These are phyloP conservation scores for Sphagnum magellanicum DNA, from an alignment of 228 moss, liverwort and hornwort species.

Conservation along the genomic window DNA sequence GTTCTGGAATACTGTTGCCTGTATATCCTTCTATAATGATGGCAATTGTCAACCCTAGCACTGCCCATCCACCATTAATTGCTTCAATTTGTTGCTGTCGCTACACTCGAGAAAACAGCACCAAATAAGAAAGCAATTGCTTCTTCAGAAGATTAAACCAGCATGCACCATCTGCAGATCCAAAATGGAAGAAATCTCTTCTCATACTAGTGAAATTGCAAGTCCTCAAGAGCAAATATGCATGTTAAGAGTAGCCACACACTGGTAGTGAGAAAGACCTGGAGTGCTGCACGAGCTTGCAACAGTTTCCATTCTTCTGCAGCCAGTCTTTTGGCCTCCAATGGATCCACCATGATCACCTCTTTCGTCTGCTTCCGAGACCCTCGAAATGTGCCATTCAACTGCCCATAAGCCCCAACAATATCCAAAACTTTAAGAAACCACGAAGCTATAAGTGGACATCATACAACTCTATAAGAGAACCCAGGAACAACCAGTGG, in stretches of 20 bases:
- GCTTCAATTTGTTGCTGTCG: conserved; percentile 69
- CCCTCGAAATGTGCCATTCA: conserved; percentile 39
- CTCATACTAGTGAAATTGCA: neutral
- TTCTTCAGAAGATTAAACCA: neutral
- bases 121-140: neutral
- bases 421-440: neutral
- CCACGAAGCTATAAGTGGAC: too few relatives aligned
- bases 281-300: conserved; percentile 50
- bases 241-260: neutral
- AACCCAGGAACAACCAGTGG: too few relatives aligned
- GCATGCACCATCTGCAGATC: neutral
- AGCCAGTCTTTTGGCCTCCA: conserved; percentile 96
- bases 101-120: conserved; percentile 25
- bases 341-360: conserved; percentile 82
- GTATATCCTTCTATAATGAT: conserved; percentile 79
- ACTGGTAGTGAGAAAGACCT: conserved; percentile 25
- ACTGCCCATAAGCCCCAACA: neutral
- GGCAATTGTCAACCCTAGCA: conserved; percentile 81
- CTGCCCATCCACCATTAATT: conserved; percentile 92
- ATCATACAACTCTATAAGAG: too few relatives aligned
- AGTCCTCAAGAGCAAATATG: neutral
- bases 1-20: conserved; percentile 76
- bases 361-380: conserved; percentile 43
- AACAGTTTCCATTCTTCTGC: conserved; percentile 69
- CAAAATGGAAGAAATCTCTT: neutral